Evolutionary conservation across 179 eudicot genomes (phyloP).

Genomic region (Silene noctiflora): DNA sequence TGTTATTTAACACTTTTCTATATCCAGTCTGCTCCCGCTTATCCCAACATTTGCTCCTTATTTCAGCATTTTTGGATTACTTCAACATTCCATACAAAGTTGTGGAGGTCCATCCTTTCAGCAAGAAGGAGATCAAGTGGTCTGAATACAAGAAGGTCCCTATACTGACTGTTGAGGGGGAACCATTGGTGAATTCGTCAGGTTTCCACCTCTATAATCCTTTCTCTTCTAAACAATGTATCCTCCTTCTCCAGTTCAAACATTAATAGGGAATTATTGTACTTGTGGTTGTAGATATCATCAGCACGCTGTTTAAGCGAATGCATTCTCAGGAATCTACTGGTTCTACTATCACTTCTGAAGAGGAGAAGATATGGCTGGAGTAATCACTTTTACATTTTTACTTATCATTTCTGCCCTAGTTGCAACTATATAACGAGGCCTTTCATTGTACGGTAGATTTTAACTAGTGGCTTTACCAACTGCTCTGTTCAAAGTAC

Average conservation of each 20-base stretch:
- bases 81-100: slow-evolving; percentile 81
- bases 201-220: slow-evolving; percentile 37
- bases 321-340: slow-evolving; percentile 42
- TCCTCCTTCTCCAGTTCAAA: background rate
- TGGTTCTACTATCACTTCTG: slow-evolving; percentile 28
- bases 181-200: slow-evolving; percentile 86
- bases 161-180: slow-evolving; percentile 82
- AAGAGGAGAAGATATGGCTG: slow-evolving; percentile 85
- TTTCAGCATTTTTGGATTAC: slow-evolving; percentile 91
- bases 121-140: slow-evolving; percentile 96
- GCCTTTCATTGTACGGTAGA: background rate
- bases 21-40: too few species aligned
- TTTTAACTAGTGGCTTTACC: background rate
- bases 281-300: slow-evolving; percentile 54
- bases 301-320: slow-evolving; percentile 49
- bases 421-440: background rate
- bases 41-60: slow-evolving; percentile 3
- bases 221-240: background rate
- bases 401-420: background rate
- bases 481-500: background rate
- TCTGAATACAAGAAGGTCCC: slow-evolving; percentile 98
- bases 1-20: background rate
- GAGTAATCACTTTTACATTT: slow-evolving; percentile 38
- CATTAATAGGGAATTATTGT: background rate
- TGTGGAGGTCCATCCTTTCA: slow-evolving; percentile 96